Evolutionary conservation across 1,284 basidiomycete genomes (phyloP), one percentile per base, ranked within the genome.

Genomic region (Heterobasidion occidentale): DNA sequence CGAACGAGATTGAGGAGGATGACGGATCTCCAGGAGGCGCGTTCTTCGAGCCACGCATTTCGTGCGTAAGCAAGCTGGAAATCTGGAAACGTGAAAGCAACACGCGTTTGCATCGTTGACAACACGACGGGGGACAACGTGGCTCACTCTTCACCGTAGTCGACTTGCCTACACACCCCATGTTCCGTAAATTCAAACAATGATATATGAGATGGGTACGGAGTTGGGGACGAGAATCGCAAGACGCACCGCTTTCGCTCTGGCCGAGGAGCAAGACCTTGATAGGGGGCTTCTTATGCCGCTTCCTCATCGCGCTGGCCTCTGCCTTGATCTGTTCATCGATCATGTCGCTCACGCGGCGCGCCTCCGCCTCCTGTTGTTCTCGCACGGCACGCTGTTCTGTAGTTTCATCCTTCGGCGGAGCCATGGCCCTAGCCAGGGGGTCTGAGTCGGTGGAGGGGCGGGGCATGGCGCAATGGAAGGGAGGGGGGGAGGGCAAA

Each of bases 1-100:
- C 85, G 80, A 56, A 88, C 77, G 67, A 90, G 79, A 67, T 90
- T 85, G 66, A 90, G 79, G 63, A 84, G 84, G 62, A 91, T 84
- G 60, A 91, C 85, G 8, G 79, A 72, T 15, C 85, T 80, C 89
- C 89, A 90, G 35, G 85, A 79, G 3, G 75, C 70, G 54, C 80
- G 81, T 63, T 90, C 85, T 59, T 83, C 79, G 3, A 76, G 74
- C 83, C 88, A 87, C 64, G 85, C 80, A 53, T 76, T 74, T 34
- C 74, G 74, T 17, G 87, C 82, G 62, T 87, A 86, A 4, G 79
- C 79, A 2, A 90, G 68, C 62, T 88, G 86, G 63, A 90, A 90
- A 14, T 2, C 44, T 36, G n/a, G n/a, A 19, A 9, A 51, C 51
- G 19, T 27, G 5, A 34, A 27, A 15, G 17, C 46, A 47, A 48